phyloP scores from a whole-genome alignment of 495 filamentous ascomycete genomes.

The Haplographium delicatum region DNA sequence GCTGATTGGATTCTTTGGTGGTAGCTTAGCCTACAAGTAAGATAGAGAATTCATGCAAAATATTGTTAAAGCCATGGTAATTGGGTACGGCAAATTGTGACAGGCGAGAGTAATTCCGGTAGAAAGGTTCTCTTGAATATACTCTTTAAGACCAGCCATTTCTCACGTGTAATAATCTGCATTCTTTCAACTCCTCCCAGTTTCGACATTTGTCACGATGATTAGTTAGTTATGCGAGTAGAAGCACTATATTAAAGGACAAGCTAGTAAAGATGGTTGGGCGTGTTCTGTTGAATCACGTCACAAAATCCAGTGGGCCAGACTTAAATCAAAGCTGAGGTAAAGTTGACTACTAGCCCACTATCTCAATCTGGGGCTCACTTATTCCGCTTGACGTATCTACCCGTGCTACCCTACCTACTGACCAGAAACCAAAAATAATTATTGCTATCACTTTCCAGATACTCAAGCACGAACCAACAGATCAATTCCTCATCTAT shows the following conservation, averaged over 20 bases:
- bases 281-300: slow-evolving; percentile 12
- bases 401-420: slow-evolving; percentile 8
- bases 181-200: slow-evolving; percentile 7
- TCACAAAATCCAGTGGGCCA: slow-evolving; percentile 14
- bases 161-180: slow-evolving; percentile 2
- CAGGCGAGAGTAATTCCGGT: slow-evolving; percentile 8
- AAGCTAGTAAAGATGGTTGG: slow-evolving; percentile 12
- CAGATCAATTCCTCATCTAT: slow-evolving; percentile 20
- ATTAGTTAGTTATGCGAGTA: slow-evolving; percentile 11
- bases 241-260: slow-evolving; percentile 9
- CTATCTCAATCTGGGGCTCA: slow-evolving; percentile 8
- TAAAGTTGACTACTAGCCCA: slow-evolving; percentile 10
- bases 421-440: slow-evolving; percentile 17
- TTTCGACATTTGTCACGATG: not conserved
- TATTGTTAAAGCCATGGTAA: slow-evolving; percentile 9
- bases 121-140: slow-evolving; percentile 12
- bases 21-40: not conserved
- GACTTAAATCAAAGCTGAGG: slow-evolving; percentile 12
- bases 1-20: not conserved
- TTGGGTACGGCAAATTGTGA: slow-evolving; percentile 10
- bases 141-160: slow-evolving; percentile 10
- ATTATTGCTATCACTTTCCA: slow-evolving; percentile 22
- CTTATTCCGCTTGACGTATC: slow-evolving; percentile 15
- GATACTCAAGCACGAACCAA: slow-evolving; percentile 20
- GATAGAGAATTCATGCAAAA: slow-evolving; percentile 6